A percentile compares a stretch with the other conserved stretches of the same genome.
Conservation (phyloP, 257 asterid species). For the Eucommia ulmoides region DNA sequence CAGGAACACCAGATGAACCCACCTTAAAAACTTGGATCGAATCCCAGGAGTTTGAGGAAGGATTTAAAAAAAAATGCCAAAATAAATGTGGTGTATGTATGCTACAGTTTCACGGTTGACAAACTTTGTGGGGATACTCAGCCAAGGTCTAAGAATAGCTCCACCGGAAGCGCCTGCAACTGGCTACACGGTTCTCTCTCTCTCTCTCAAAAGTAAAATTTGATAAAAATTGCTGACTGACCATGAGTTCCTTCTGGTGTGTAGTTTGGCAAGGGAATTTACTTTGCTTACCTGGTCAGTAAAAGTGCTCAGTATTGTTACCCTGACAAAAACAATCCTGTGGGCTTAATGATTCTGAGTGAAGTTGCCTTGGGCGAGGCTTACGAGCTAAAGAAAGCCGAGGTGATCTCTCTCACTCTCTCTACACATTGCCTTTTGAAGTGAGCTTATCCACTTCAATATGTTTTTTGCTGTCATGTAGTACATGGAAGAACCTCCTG, state of each 20-base stretch:
- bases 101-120: constrained; percentile 81
- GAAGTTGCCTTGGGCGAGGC: constrained; percentile 95
- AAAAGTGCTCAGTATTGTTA: constrained; percentile 97
- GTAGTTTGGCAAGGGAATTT: constrained; percentile 94
- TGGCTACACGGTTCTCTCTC: constrained; percentile 74
- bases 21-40: no score
- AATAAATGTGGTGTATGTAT: no score
- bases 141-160: constrained; percentile 95
- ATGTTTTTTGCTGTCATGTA: constrained; percentile 12
- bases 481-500: constrained; percentile 93
- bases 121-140: constrained; percentile 90
- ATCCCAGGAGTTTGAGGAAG: no score
- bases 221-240: neutral
- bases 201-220: neutral
- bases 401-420: constrained; percentile 27
- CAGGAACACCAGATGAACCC: no score
- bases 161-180: constrained; percentile 99
- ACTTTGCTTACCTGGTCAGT: constrained; percentile 94
- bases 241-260: constrained; percentile 1
- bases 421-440: neutral
- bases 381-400: constrained; percentile 59
- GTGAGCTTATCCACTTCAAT: neutral
- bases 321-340: constrained; percentile 66
- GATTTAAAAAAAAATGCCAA: no score
- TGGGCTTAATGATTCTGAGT: constrained; percentile 89